Base-by-base conservation (phyloP, 768 basidiomycete species). In the Lepiota subincarnata region DNA sequence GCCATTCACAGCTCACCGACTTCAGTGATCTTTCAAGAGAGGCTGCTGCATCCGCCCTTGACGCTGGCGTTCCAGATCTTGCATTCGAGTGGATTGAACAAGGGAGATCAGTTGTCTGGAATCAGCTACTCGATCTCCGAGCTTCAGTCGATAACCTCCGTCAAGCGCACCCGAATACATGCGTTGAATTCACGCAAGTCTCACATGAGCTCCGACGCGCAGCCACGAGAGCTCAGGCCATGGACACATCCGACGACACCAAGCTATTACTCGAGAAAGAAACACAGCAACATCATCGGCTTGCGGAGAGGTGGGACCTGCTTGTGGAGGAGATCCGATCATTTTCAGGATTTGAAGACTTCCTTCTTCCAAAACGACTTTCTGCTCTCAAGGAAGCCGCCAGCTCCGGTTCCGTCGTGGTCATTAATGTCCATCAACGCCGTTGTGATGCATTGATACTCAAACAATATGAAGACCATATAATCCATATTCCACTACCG, bases 81-180 rank as follows among this genome's bases (percentile, higher is more conserved):
- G 67, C 64, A n/a, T 59, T 73, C 28, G 69, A 72, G 56, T 63
- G 71, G 63, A 61, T 74, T 7, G 66, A 68, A 36, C 61, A 65
- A 50, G 66, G 67, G 3, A 59, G 67, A 3, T 62, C 62, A 19
- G 48, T 68, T 13, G 53, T 65, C 7, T 70, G 70, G 68, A 55
- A 48, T 20, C 69, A 69, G 38, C 49, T 65, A 0, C 57, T 59
- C 18, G 53, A 62, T 10, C 57, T 66, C 7, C 59, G 63, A 7
- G 59, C 63, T 8, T 64, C 66, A 0, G 12, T 65, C 5, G 61
- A 67, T 43, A n/a, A n/a, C n/a, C n/a, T n/a, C n/a, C n/a, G n/a
- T n/a, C n/a, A n/a, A n/a, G n/a, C n/a, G n/a, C n/a, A n/a, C n/a
- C n/a, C n/a, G n/a, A n/a, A n/a, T n/a, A n/a, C n/a, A n/a, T n/a